Evolutionary conservation across 1,139 yeast genomes (phyloP), one percentile per base, ranked within the genome.

Genomic region (Chernovozyma aurita): DNA sequence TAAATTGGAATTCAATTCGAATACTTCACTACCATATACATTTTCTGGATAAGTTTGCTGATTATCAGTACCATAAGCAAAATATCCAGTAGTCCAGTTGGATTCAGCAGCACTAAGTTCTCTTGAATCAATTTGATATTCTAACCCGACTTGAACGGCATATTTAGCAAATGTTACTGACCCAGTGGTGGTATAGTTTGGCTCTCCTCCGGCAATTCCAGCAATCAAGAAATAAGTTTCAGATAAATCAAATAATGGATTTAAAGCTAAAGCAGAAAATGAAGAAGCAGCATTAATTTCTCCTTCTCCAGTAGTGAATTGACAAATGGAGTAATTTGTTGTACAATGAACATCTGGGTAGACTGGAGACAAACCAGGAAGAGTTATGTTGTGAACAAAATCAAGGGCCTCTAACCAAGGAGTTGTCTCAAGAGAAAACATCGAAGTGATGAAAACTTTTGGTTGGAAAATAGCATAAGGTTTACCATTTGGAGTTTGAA

Each of bases 121-220:
- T 35, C 53, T 53, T 46, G 62, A 61, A 40, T 59, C 68, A 29
- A 78, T 68, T 54, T 78, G 78, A 55, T 78, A 77, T 53, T 76
- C 80, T 41, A 78, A 64, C 16, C 70, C 82, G 36, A 75, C 82
- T 50, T 78, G 84, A 33, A 80, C 73, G 7, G 85, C 81, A 52
- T 65, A 80, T 46, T 72, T 74, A 31, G 84, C 73, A 50, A 77
- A 77, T 1, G 82, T 72, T 30, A 73, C 85, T 18, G 80, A 70
- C 26, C 85, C 85, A 42, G 64, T 42, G 27, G 73, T 64, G 26
- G 69, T 63, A 41, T 57, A 52, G 15, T 55, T 42, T 17, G 85
- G 85, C 42, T 74, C 73, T 42, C 80, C 78, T 41, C 85, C 85
- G 16, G 79, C 85, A 50, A 79, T 80, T 50, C 86, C 86, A 28